Evolutionary conservation across 2,329 filamentous ascomycete species (phyloP), one percentile per base, ranked within the genome.

Genomic region (Colletotrichum orbiculare): DNA sequence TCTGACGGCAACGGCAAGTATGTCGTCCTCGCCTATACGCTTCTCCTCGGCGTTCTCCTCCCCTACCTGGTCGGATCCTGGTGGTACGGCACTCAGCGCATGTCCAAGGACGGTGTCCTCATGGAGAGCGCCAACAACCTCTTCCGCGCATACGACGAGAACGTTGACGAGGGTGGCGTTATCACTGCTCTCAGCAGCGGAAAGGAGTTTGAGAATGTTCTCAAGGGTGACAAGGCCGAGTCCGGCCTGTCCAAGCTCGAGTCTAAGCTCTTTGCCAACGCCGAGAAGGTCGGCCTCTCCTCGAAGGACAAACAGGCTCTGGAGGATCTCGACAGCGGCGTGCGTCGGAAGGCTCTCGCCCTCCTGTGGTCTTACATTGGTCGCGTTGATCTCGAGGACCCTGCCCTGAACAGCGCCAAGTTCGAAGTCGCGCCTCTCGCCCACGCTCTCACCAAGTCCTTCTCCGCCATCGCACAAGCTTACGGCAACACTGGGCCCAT

Each of bases 1-100:
- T 91, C 92, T 12, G 93, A 97, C 70, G 95, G 94, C 60, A 96
- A 96, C 77, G 95, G 94, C 70, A 98, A 97, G 82, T 98, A 96
- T 74, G 91, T 99, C 58, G 84, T 99, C 66, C 83, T 97, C 62
- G 86, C 97, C 68, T 99, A 99, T 77, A 94, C 93, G 42, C 79
- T 91, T 39, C 85, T 98, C 43, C 89, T 99, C 55, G 96, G 95
- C 60, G 92, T 98, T 67, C 82, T 97, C 66, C 83, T 99, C 56
- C 96, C 96, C 3, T 99, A 96, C 77, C 83, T 96, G 52, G 95
- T 99, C 60, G 96, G 96, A 52, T 94, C 91, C 64, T 99, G 96
- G 96, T 99, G 96, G 96, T 99, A 99, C 76, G 96, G 96, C 66
- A 96, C 93, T 39, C 95, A 97, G 78, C 88, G 90, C 72, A 88